A percentile compares a stretch with the other conserved stretches of the same genome.
Evolutionary conservation across 768 basidiomycete genomes (phyloP).

Genomic region (Tulasnella sp.): DNA sequence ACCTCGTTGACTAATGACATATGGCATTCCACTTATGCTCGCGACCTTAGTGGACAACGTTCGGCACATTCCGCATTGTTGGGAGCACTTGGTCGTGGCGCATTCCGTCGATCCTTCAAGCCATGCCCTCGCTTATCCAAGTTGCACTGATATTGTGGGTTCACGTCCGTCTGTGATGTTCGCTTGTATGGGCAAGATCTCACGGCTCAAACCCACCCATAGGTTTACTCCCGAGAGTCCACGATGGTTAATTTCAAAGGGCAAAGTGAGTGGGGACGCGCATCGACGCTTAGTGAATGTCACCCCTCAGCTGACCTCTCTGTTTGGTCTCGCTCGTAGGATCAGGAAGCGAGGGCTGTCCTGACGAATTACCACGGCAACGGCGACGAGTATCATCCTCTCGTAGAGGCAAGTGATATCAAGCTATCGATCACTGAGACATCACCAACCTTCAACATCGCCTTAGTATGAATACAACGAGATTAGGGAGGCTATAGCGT

Average conservation of each 20-base stretch:
- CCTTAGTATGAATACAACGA: conserved; percentile 26
- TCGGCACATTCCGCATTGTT: conserved; percentile 31
- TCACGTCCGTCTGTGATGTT: not conserved
- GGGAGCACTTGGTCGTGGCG: conserved; percentile 29
- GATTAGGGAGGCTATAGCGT: conserved; percentile 52
- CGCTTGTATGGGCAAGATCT: not conserved
- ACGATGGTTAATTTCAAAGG: conserved; percentile 48
- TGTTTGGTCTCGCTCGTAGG: conserved; percentile 26
- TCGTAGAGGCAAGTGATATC: conserved; percentile 36
- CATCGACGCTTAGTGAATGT: not conserved
- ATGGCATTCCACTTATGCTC: not conserved
- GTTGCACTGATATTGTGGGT: conserved; percentile 38
- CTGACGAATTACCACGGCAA: conserved; percentile 62
- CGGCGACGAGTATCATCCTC: conserved; percentile 47
- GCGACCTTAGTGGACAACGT: conserved; percentile 32
- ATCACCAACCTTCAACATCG: not conserved
- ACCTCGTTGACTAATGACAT: not conserved
- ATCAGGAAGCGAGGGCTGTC: conserved; percentile 46
- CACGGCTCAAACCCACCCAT: not conserved
- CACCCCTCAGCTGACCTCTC: too few species aligned
- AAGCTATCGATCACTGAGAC: not conserved
- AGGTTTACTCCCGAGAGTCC: conserved; percentile 63
- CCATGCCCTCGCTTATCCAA: conserved; percentile 44
- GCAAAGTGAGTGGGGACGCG: not conserved
- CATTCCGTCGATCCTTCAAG: conserved; percentile 52